Base-by-base conservation (phyloP, 2,329 filamentous ascomycete genomes). In the Cladophialophora immunda region DNA sequence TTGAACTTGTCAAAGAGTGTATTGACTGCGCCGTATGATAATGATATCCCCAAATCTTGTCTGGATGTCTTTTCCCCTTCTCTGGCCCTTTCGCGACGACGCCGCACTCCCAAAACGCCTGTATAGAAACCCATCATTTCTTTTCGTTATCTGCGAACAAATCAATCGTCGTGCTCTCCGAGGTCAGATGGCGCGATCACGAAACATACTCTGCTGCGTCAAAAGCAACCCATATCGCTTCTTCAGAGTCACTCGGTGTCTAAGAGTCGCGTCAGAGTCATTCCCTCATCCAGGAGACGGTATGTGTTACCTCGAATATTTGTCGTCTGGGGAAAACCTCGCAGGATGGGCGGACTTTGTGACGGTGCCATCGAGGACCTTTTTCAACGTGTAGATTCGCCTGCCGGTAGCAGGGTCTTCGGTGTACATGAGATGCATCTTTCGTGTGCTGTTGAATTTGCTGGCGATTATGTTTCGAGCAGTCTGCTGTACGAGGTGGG, bases 291-390 rank as follows among this genome's bases (percentile, higher is more conserved):
- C 4, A 36, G 22, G 13, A 27, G 13, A 38, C 9, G 19, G n/a
- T 36, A 34, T 30, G 22, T 72, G 81, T 59, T 78, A 88, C 86
- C 87, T 85, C 76, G 93, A 97, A 87, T 96, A 98, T 86, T 97
- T 97, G 86, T 99, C 95, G 82, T 99, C 95, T 71, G 95, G 95
- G 55, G 93, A 97, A 86, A 98, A 99, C 74, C 95, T 88, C 52
- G 95, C 95, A 55, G 95, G 94, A 83, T 98, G 94, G 64, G 95
- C 95, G 62, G 92, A 95, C 86, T 97, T 97, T 80, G 94, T 97
- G 77, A 97, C 92, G 78, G 93, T 88, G 77, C 91, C 91, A 74
- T 89, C 85, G n/a, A 73, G 68, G 32, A 73, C 72, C 53, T 73
- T 73, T 84, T 97, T 94, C 72, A 98, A 89, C 56, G 95, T 98